A percentile compares a stretch with the other conserved stretches of the same genome.
Evolutionary conservation across 441 rosid genomes (phyloP).

Genomic region (Biscutella laevigata): DNA sequence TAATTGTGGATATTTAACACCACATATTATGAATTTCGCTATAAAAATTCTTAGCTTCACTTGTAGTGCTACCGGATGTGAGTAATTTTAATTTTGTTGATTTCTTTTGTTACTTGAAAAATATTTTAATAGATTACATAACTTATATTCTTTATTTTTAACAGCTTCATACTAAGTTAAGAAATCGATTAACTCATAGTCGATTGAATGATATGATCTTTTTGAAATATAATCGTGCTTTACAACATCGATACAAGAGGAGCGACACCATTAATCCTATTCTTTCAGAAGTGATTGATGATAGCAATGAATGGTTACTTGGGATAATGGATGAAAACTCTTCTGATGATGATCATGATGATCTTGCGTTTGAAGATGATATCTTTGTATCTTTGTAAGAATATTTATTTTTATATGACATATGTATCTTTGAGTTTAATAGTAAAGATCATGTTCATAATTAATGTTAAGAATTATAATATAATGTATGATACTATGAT

Average conservation of each 20-base stretch:
- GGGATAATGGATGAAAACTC: background rate
- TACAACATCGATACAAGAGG: background rate
- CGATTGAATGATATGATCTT: constrained; percentile 1
- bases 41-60: background rate
- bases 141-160: background rate
- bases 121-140: too few relatives aligned
- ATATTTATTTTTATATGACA: too few relatives aligned
- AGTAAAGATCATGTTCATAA: too few relatives aligned
- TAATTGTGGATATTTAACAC: background rate
- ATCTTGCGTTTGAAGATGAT: background rate
- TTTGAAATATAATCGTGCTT: background rate
- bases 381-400: too few relatives aligned
- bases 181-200: background rate
- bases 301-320: background rate
- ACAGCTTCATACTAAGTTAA: background rate
- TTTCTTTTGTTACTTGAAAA: background rate
- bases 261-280: background rate
- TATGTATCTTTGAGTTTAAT: too few relatives aligned
- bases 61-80: background rate
- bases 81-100: background rate
- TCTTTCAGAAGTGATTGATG: background rate
- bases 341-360: background rate
- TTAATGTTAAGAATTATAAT: too few relatives aligned
- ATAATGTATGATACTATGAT: too few relatives aligned
- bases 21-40: background rate